These are phyloP conservation scores for Mortierella sp. DNA, from an alignment of 371 early-diverging fungal genomes.

Conservation along the genomic window DNA sequence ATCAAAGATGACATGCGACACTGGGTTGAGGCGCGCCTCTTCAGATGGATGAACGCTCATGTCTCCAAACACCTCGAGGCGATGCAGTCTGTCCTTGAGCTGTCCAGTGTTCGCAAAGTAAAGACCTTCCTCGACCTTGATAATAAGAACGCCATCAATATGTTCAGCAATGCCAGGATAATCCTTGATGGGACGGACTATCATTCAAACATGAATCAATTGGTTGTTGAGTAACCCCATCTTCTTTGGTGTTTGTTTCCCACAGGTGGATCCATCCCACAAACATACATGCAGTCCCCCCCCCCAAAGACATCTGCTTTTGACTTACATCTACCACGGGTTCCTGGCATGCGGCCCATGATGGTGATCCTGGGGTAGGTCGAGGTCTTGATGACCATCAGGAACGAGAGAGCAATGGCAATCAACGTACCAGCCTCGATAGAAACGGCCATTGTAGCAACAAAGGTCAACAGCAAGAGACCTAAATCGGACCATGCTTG, in stretches of 20 bases:
- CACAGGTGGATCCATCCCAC: no score
- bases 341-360: slow-evolving; percentile 63
- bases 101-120: slow-evolving; percentile 97
- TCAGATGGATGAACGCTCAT: slow-evolving; percentile 91
- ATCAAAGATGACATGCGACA: slow-evolving; percentile 86
- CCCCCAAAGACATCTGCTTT: no score
- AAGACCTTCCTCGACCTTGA: slow-evolving; percentile 89
- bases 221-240: no score
- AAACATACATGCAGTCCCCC: no score
- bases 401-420: slow-evolving; percentile 84
- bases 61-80: slow-evolving; percentile 92
- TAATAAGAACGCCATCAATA: slow-evolving; percentile 84
- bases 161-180: slow-evolving; percentile 75
- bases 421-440: slow-evolving; percentile 92
- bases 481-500: slow-evolving; percentile 89
- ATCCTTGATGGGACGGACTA: slow-evolving; percentile 67
- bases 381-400: slow-evolving; percentile 91
- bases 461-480: slow-evolving; percentile 82
- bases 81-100: slow-evolving; percentile 89
- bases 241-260: slow-evolving; percentile 13
- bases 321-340: slow-evolving; percentile 52
- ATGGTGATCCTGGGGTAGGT: slow-evolving; percentile 85
- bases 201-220: not conserved
- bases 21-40: slow-evolving; percentile 73
- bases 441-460: slow-evolving; percentile 84